A percentile compares a stretch with the other conserved stretches of the same genome.
Evolutionary conservation across 2,329 filamentous ascomycete genomes (phyloP).

Genomic region (Phaeomoniella chlamydospora): DNA sequence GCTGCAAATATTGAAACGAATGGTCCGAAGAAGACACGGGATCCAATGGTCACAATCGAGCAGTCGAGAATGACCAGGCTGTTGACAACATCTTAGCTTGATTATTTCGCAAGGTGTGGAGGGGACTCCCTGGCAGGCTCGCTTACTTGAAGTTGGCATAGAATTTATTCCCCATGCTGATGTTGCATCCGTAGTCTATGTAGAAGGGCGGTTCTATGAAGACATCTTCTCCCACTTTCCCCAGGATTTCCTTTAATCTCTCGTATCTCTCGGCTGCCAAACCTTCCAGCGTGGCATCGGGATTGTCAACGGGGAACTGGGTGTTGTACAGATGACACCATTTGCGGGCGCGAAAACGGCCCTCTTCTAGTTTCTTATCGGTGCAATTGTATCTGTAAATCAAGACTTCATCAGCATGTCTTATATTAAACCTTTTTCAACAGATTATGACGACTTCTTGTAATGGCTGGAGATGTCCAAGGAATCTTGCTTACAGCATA

Average conservation of each 20-base stretch:
- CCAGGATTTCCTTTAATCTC: conserved; percentile 36
- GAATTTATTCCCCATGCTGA: conserved; percentile 46
- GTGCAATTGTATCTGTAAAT: too few relatives aligned
- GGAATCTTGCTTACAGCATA: conserved; percentile 8
- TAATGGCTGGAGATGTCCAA: too few relatives aligned
- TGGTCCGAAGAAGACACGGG: conserved; percentile 36
- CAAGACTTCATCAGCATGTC: too few relatives aligned
- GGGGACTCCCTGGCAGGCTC: not conserved
- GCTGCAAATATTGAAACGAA: conserved; percentile 38
- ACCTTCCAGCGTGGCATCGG: conserved; percentile 28
- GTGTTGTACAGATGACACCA: conserved; percentile 44
- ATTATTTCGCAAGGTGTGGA: not conserved
- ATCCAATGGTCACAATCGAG: conserved; percentile 36
- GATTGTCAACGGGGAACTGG: conserved; percentile 33
- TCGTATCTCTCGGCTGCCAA: conserved; percentile 23
- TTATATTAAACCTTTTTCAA: too few relatives aligned
- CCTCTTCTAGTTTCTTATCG: not conserved
- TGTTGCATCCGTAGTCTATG: conserved; percentile 54
- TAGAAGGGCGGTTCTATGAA: conserved; percentile 48
- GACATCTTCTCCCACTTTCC: conserved; percentile 31
- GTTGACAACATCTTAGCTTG: not conserved
- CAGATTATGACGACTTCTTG: too few relatives aligned
- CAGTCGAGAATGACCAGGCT: conserved; percentile 31
- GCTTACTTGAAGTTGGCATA: conserved; percentile 29
- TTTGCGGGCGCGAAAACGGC: not conserved